Evolutionary conservation across 441 rosid genomes (phyloP).

Genomic region (Cnidoscolus chayamansa): DNA sequence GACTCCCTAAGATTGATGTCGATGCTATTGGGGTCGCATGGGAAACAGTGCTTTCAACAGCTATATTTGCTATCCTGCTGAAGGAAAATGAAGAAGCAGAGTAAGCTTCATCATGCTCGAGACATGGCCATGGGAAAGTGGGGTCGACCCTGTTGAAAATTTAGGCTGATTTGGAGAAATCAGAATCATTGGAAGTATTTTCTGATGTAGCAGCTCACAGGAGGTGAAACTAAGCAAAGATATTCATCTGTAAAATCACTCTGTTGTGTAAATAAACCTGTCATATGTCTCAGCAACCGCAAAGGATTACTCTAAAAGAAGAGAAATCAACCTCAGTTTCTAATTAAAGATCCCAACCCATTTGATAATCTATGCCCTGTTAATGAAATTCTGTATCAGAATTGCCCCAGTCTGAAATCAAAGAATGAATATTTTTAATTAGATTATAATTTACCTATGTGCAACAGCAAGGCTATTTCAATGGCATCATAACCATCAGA

Average conservation of each 20-base stretch:
- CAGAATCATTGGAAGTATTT: slow-evolving; percentile 9
- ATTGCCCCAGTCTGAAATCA: neutral
- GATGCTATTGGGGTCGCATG: slow-evolving; percentile 38
- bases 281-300: too few relatives aligned
- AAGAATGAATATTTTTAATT: slow-evolving; percentile 22
- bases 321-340: neutral
- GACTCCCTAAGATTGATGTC: slow-evolving; percentile 37
- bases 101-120: neutral
- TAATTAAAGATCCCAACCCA: too few relatives aligned
- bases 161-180: slow-evolving; percentile 26
- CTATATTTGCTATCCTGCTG: slow-evolving; percentile 16
- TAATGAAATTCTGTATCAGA: neutral
- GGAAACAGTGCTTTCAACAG: slow-evolving; percentile 30
- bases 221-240: slow-evolving; percentile 1
- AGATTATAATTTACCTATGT: neutral
- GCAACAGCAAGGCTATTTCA: slow-evolving; percentile 5
- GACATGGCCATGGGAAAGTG: slow-evolving; percentile 41
- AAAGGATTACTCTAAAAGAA: too few relatives aligned
- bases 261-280: too few relatives aligned
- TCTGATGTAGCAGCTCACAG: slow-evolving; percentile 14
- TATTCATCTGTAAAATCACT: neutral
- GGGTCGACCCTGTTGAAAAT: slow-evolving; percentile 35
- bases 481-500: slow-evolving; percentile 21
- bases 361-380: neutral
- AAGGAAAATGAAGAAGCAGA: slow-evolving; percentile 24